Percentiles rank a stretch among this genome's conserved stretches.
These are phyloP conservation scores for Mrakiaceae sp. DNA, from an alignment of 1,284 basidiomycete genomes.

Conservation along the genomic window DNA sequence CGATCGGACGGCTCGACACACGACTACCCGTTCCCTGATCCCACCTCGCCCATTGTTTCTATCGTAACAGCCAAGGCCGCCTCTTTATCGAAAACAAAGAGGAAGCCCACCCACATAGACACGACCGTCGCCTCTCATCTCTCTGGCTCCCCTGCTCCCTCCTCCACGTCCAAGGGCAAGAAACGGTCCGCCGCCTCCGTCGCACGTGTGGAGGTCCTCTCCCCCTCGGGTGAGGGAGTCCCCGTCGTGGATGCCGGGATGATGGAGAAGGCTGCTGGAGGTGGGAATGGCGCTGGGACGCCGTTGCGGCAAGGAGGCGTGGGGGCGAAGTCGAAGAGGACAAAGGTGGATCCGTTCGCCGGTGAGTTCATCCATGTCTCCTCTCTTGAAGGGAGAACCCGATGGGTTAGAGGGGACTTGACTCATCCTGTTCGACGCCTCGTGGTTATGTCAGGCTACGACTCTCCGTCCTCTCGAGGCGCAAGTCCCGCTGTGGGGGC, in stretches of 20 bases:
- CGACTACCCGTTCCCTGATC: background rate
- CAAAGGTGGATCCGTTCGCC: slow-evolving; percentile 7
- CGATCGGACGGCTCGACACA: background rate
- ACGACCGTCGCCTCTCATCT: background rate
- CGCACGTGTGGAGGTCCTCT: background rate
- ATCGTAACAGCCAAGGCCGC: background rate
- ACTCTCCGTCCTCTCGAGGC: too few species aligned
- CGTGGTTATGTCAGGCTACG: too few species aligned
- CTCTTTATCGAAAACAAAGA: background rate
- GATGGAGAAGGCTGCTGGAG: background rate
- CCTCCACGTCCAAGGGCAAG: slow-evolving; percentile 6
- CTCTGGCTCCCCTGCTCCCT: too few species aligned
- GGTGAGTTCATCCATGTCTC: background rate
- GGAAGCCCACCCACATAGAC: background rate
- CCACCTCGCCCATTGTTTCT: background rate
- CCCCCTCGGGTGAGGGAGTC: background rate
- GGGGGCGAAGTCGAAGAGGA: slow-evolving; percentile 1
- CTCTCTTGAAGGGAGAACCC: background rate
- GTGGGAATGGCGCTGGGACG: background rate
- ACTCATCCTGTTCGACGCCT: too few species aligned
- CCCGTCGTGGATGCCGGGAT: slow-evolving; percentile 7
- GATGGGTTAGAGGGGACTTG: too few species aligned
- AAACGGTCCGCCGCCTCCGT: background rate
- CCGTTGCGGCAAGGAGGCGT: background rate
- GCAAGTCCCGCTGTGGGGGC: too few species aligned